Percentiles rank a stretch among this genome's conserved stretches.
Conservation (phyloP, 768 basidiomycete genomes). For the Suillus placidus region DNA sequence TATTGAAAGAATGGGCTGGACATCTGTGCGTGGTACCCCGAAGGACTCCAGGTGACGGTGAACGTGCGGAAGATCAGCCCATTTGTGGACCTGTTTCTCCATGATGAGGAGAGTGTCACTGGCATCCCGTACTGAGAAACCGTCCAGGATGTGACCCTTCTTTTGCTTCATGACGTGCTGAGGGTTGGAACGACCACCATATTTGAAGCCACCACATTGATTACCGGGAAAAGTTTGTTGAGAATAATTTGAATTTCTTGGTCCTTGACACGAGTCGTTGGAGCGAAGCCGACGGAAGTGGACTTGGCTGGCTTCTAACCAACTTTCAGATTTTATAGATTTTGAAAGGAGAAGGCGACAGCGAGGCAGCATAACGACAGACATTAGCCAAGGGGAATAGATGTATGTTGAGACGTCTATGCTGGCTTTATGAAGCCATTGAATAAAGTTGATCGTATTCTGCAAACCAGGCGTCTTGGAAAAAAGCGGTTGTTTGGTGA, state of each 20-base stretch:
- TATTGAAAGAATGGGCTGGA: conserved; percentile 42
- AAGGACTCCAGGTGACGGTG: conserved; percentile 46
- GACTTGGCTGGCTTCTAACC: conserved; percentile 23
- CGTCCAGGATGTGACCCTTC: conserved; percentile 7
- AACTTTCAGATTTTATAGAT: conserved; percentile 18
- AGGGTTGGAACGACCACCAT: conserved; percentile 1
- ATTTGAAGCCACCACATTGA: not conserved
- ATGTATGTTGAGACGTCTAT: not conserved
- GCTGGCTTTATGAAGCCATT: conserved; percentile 1
- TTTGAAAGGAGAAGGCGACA: conserved; percentile 22
- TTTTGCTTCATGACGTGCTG: conserved; percentile 8
- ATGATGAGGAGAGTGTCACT: conserved; percentile 33
- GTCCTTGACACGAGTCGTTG: not conserved
- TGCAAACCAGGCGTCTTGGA: not conserved
- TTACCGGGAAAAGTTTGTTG: not conserved
- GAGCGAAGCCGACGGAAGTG: conserved; percentile 24
- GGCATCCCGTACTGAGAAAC: conserved; percentile 1
- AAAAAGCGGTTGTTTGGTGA: conserved; percentile 27
- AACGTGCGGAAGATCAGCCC: conserved; percentile 40
- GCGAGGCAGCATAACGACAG: conserved; percentile 25
- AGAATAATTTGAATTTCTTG: not conserved
- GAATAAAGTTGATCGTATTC: not conserved
- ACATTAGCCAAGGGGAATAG: not conserved
- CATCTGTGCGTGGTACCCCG: conserved; percentile 48
- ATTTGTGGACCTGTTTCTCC: conserved; percentile 38